A percentile compares a stretch with the other conserved stretches of the same genome.
Evolutionary conservation across 192 early-diverging fungal species (phyloP).

Genomic region (Backusella morwellensis): DNA sequence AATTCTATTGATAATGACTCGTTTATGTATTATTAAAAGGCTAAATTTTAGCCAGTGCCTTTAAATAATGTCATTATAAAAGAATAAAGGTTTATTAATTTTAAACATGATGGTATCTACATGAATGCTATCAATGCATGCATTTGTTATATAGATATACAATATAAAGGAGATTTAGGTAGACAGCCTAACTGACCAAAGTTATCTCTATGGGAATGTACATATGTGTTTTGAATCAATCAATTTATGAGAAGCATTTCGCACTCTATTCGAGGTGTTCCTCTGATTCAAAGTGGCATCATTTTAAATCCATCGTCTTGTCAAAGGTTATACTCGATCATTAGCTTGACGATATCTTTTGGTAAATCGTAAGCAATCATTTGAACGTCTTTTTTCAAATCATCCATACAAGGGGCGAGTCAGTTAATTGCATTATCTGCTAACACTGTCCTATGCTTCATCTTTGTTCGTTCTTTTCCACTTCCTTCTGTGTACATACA

Average conservation of each 20-base stretch:
- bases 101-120: no score
- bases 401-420: constrained; percentile 52
- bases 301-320: constrained; percentile 60
- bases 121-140: background rate
- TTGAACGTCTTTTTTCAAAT: constrained; percentile 48
- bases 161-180: background rate
- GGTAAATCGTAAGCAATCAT: constrained; percentile 65
- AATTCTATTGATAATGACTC: no score
- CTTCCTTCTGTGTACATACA: constrained; percentile 20
- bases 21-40: no score
- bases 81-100: background rate
- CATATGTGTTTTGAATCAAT: background rate
- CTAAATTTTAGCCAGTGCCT: no score
- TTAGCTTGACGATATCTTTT: constrained; percentile 48
- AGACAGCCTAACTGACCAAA: constrained; percentile 54
- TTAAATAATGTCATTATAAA: constrained; percentile 38
- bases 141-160: background rate
- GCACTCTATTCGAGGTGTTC: no score
- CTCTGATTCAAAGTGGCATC: constrained; percentile 17
- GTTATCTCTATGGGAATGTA: constrained; percentile 69
- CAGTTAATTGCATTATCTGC: constrained; percentile 59
- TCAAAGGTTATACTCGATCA: constrained; percentile 58
- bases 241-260: no score
- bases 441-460: constrained; percentile 55
- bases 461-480: constrained; percentile 46